A percentile compares a stretch with the other conserved stretches of the same genome.
These are phyloP conservation scores for Carex arenaria DNA, from an alignment of 202 grass and related monocot species.

Conservation along the genomic window DNA sequence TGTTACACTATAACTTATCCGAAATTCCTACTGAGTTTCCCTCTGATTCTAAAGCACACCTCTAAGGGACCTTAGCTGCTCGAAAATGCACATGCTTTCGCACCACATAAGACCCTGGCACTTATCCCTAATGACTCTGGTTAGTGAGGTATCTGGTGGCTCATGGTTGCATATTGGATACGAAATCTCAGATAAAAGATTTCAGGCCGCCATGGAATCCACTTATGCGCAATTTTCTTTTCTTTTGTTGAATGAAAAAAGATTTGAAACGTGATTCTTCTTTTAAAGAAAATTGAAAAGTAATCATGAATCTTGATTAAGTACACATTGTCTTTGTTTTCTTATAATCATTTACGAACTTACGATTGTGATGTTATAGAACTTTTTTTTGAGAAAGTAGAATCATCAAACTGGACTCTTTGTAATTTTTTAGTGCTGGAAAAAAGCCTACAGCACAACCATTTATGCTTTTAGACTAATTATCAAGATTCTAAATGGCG, in stretches of 20 bases:
- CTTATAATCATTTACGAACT: not conserved
- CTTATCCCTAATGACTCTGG: not conserved
- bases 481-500: no score
- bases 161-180: not conserved
- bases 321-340: not conserved
- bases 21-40: no score
- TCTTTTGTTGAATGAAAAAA: not conserved
- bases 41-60: no score
- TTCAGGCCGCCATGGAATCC: constrained; percentile 1
- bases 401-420: no score
- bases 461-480: no score
- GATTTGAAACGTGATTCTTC: constrained; percentile 1
- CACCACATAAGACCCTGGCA: not conserved
- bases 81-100: not conserved
- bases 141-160: constrained; percentile 12
- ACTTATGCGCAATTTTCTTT: not conserved
- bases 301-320: not conserved
- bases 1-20: no score
- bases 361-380: not conserved
- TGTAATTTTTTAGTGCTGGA: no score
- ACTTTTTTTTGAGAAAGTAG: not conserved
- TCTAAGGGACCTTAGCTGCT: not conserved
- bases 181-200: constrained; percentile 11
- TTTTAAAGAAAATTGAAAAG: not conserved
- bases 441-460: no score